A percentile compares a stretch with the other conserved stretches of the same genome.
These are phyloP conservation scores for Aquilaria sinensis DNA, from an alignment of 345 rosid species.

Conservation along the genomic window DNA sequence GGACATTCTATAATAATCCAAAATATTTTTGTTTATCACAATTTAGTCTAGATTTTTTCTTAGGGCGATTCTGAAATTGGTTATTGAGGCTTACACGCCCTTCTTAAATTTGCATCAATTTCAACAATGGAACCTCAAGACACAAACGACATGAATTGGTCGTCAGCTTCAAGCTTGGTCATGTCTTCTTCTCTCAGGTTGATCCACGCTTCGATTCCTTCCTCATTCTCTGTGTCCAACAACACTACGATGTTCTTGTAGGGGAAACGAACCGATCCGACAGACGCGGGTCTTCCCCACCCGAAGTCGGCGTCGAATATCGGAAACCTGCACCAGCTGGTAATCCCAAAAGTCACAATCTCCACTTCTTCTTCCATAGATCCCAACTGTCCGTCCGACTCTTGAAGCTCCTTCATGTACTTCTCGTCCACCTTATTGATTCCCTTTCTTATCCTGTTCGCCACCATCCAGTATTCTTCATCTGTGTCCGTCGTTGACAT, in stretches of 20 bases:
- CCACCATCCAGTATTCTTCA: constrained; percentile 1
- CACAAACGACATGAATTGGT: constrained; percentile 9
- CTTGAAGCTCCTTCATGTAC: constrained; percentile 24
- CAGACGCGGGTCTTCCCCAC: constrained; percentile 31
- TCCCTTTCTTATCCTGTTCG: constrained; percentile 22
- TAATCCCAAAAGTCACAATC: constrained; percentile 13
- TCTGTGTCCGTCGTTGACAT: constrained; percentile 4
- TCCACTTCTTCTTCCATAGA: constrained; percentile 16
- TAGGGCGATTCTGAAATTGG: too few species aligned
- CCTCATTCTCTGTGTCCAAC: constrained; percentile 19
- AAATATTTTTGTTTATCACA: too few species aligned
- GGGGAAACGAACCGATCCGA: constrained; percentile 12
- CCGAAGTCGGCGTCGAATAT: constrained; percentile 32
- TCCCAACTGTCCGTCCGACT: constrained; percentile 16
- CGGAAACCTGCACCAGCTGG: constrained; percentile 34
- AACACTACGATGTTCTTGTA: constrained; percentile 21
- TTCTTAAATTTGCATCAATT: too few species aligned
- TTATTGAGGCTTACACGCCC: too few species aligned
- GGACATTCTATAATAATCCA: too few species aligned
- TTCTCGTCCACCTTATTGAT: constrained; percentile 19
- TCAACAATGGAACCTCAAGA: neutral
- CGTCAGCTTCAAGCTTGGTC: constrained; percentile 24
- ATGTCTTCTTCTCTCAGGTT: constrained; percentile 22
- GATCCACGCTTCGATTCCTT: constrained; percentile 25
- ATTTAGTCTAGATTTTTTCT: too few species aligned